Evolutionary conservation across 345 rosid genomes (phyloP).

Genomic region (Carallia pectinifolia): DNA sequence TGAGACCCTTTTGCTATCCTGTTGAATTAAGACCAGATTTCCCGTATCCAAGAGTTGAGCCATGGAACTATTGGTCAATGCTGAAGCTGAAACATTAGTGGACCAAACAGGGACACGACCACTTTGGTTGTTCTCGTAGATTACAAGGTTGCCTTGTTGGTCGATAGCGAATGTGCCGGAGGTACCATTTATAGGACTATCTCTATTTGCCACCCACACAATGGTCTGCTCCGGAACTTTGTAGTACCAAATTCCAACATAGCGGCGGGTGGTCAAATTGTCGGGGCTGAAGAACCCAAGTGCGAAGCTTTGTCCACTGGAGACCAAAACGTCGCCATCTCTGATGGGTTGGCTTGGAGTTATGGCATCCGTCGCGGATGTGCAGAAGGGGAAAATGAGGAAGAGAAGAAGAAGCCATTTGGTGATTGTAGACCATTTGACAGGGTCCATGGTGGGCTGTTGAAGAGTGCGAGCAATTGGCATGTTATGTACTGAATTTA

Average conservation of each 20-base stretch:
- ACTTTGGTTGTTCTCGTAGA: not conserved
- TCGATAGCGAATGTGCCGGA: slow-evolving; percentile 7
- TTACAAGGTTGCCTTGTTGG: slow-evolving; percentile 7
- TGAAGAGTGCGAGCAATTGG: not conserved
- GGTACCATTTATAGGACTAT: slow-evolving; percentile 6
- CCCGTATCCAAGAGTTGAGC: slow-evolving; percentile 35
- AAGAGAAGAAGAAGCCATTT: not conserved
- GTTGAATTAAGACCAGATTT: slow-evolving; percentile 19
- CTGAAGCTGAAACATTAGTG: not conserved
- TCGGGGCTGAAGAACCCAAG: slow-evolving; percentile 18
- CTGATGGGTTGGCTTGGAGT: not conserved
- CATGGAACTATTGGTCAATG: not conserved
- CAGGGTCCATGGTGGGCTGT: not conserved
- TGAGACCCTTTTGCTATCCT: not conserved
- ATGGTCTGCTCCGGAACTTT: slow-evolving; percentile 3
- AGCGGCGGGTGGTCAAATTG: slow-evolving; percentile 4
- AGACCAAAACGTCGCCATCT: slow-evolving; percentile 14
- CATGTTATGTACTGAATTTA: no score
- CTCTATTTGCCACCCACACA: slow-evolving; percentile 18
- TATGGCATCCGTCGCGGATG: slow-evolving; percentile 4
- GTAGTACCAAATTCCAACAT: slow-evolving; percentile 20
- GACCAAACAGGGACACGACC: slow-evolving; percentile 7
- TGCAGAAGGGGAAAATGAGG: not conserved
- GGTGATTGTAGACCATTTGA: not conserved
- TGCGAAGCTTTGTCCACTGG: not conserved